Evolutionary conservation across 2,329 filamentous ascomycete genomes (phyloP), one percentile per base, ranked within the genome.

Genomic region (Fusarium lateritium): DNA sequence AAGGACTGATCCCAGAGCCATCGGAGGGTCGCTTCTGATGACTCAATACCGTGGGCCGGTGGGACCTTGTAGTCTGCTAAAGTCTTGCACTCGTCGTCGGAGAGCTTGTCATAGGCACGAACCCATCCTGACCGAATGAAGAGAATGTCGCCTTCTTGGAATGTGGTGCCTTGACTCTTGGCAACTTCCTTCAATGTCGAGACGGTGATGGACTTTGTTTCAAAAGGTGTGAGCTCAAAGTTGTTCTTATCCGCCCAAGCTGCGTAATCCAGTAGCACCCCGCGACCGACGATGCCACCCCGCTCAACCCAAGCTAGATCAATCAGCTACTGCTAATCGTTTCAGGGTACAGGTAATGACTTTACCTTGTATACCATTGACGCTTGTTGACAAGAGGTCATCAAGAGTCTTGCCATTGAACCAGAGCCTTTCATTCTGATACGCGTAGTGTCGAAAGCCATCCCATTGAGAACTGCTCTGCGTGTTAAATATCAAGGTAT

Each of bases 1-100:
- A 90, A 88, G 15, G 50, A 59, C 7, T 84, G 80, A 55, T 88
- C 83, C 86, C 87, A 89, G 19, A 89, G 77, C 87, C 87, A 90
- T 38, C 82, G 79, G 15, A 88, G 79, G 8, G 82, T 83, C 7
- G 80, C 81, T 17, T 83, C 78, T 4, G 81, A 82, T 1, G 83
- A 83, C 50, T 86, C 80, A 3, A 88, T 78, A 1, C 86, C 86
- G 56, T 77, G 73, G 8, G 73, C 62, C 2, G 79, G 75, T 0
- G 78, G 78, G 0, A 74, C 59, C 0, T 69, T 65, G 7, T 74
- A 73, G 8, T 76, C 73, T 5, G 77, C 76, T 2, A 83, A 70
- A 7, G 79, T 69, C 2, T 71, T 74, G 22, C 82, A 78, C 53
- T 84, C 77, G 7, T 79, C 78, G 1, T 72, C 65, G 2, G 78